Evolutionary conservation across 306 rosid genomes (phyloP), one percentile per base, ranked within the genome.

Genomic region (Datisca glomerata): DNA sequence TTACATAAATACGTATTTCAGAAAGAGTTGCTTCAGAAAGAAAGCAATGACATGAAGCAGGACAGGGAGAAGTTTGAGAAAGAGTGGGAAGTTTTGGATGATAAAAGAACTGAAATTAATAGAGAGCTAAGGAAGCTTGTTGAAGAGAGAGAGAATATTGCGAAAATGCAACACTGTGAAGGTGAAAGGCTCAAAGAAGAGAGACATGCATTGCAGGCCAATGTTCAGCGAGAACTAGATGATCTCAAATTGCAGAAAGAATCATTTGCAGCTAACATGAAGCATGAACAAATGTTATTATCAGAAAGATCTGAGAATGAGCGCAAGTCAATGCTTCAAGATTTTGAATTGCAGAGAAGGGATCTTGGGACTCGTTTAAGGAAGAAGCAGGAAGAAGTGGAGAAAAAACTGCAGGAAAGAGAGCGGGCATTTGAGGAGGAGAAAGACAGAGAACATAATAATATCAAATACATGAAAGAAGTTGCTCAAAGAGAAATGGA

Each of bases 11-110:
- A 82, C 37, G 63, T 79, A 57, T 59, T 35, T 60, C 86, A 56
- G 64, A 70, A 64, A 43, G 93, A 70, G 47, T 48, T 57, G 19
- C 57, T 70, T 48, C 28, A 31, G 49, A 63, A 68, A 51, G 93
- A 89, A 77, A 55, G 71, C 63, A 78, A 70, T 48, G 81, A 68
- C 63, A 50, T 84, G 49, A 80, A 57, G 73, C 84, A 70, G 57
- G 91, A 84, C 49, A 75, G 86, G 58, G 63, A 72, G 41, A 84
- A 64, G 46, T 89, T 84, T 55, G 95, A 80, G 70, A 78, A 69
- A 70, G 93, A 89, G 59, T 78, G 93, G 91, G 93, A 77, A 51
- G 79, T 57, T 24, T 54, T 89, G 65, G 93, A 84, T 66, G 79
- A 75, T 54, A 89, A 64, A 68, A 80, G 71, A 55, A 42, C 74